A percentile compares a stretch with the other conserved stretches of the same genome.
Evolutionary conservation across 768 basidiomycete species (phyloP).

Genomic region (Rhodotorula sphaerocarpa): DNA sequence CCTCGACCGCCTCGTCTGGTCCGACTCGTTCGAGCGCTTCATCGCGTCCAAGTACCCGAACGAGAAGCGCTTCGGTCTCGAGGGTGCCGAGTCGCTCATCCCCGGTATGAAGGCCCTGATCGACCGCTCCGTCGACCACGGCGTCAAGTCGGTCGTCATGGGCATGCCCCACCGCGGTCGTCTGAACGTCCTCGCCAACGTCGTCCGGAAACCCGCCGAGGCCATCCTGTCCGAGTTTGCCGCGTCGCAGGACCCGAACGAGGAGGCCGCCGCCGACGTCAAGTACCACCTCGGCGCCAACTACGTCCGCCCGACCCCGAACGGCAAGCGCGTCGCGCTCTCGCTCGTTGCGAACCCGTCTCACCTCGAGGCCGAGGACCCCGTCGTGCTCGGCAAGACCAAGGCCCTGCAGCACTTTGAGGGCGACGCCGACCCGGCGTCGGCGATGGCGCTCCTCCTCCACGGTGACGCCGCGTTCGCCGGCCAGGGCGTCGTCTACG

Average conservation of each 20-base stretch:
- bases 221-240: conserved; percentile 96
- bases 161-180: conserved; percentile 99
- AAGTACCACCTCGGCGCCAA: conserved; percentile 99
- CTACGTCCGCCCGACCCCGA: conserved; percentile 94
- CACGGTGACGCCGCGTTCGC: conserved; percentile 99
- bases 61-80: conserved; percentile 98
- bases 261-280: conserved; percentile 88
- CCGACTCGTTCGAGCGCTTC: conserved; percentile 98
- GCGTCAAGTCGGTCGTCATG: conserved; percentile 90
- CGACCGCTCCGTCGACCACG: conserved; percentile 92
- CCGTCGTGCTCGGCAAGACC: conserved; percentile 98
- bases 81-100: conserved; percentile 93
- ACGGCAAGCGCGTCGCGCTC: conserved; percentile 92
- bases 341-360: conserved; percentile 98
- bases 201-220: conserved; percentile 96
- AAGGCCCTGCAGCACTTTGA: conserved; percentile 92
- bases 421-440: conserved; percentile 53
- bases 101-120: conserved; percentile 99
- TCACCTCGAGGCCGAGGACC: conserved; percentile 93
- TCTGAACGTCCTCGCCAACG: conserved; percentile 93
- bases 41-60: conserved; percentile 97
- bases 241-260: conserved; percentile 59
- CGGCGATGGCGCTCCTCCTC: conserved; percentile 88
- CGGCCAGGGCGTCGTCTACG: conserved; percentile 96
- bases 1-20: conserved; percentile 98